Conservation (phyloP, 139 green algal species). For the Asterochloris erici region DNA sequence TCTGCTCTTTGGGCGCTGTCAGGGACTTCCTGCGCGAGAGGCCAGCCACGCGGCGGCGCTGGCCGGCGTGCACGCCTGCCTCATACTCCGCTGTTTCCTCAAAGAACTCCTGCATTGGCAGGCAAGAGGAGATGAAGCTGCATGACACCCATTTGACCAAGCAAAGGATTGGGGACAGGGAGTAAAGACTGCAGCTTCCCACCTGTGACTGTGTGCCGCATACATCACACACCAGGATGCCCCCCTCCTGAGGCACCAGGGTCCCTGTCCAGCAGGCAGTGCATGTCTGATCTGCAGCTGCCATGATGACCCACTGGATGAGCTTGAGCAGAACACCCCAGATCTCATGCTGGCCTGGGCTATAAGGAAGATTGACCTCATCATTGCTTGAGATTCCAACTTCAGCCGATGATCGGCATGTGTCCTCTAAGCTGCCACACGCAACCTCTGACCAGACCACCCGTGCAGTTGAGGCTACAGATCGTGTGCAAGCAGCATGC, state of each 20-base stretch:
- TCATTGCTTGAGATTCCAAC: no score
- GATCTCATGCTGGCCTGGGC: no score
- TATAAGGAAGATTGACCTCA: no score
- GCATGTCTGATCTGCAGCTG: background rate
- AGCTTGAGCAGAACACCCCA: no score
- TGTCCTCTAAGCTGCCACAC: no score
- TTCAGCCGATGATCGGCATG: no score
- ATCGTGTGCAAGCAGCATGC: no score
- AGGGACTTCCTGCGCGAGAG: background rate
- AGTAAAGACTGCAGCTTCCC: background rate
- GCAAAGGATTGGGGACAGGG: background rate
- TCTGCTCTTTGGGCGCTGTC: background rate
- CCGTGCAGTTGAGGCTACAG: no score
- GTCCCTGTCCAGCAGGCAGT: constrained; percentile 2
- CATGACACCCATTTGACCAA: background rate
- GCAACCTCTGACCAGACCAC: no score
- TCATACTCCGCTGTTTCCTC: constrained; percentile 14
- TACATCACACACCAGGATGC: constrained; percentile 10
- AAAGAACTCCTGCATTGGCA: background rate
- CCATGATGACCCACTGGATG: no score
- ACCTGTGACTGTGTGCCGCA: constrained; percentile 16
- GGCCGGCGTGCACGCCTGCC: background rate
- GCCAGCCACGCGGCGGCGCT: background rate
- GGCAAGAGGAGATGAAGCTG: background rate
- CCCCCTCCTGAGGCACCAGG: constrained; percentile 3